Base-by-base conservation (phyloP, 1,284 basidiomycete species). In the Kalmanozyma brasiliensis region DNA sequence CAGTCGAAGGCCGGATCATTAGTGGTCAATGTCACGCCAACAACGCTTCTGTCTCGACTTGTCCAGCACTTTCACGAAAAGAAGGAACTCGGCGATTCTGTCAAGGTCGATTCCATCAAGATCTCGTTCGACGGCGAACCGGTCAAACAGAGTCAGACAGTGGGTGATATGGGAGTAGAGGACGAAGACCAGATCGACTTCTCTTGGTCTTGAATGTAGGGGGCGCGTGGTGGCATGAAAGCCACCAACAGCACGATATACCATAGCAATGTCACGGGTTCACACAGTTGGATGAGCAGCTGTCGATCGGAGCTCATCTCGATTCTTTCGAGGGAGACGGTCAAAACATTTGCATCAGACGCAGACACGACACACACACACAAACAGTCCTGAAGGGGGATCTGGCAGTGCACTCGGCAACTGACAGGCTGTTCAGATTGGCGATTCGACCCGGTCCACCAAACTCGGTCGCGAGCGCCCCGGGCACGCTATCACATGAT, bases 151-250 rank as follows among this genome's bases (percentile, higher is more conserved):
- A 32, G 17, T 7, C 41, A 52, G 22, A 53, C 56, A 4, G 65
- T 77, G 8, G 49, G 38, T 16, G 67, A 74, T 2, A 49, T 63
- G 44, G 72, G 73, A 9, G 45, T 75, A 8, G 73, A 75, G 23
- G 70, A 75, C 30, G 62, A 46, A 14, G 56, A 59, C 29, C 55
- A 59, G 51, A 33, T 66, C 19, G 63, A 66, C 26, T 36, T 66
- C 23, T 38, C 46, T 29, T 65, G 62, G 62, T 4, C 29, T 8
- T 60, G n/a, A 41, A n/a, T n/a, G n/a, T 11, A 8, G 19, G 30
- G 14, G 30, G 30, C 17, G 33, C 20, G 17, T 17, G 16, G 17
- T 36, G 20, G 17, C 17, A 36, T 9, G 17, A 36, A n/a, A 36
- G 16, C 17, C 30, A 8, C 30, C 11, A 29, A 7, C 11, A 29